Base-by-base conservation (phyloP, 2,329 filamentous ascomycete species). In the Paraphoma sp. region DNA sequence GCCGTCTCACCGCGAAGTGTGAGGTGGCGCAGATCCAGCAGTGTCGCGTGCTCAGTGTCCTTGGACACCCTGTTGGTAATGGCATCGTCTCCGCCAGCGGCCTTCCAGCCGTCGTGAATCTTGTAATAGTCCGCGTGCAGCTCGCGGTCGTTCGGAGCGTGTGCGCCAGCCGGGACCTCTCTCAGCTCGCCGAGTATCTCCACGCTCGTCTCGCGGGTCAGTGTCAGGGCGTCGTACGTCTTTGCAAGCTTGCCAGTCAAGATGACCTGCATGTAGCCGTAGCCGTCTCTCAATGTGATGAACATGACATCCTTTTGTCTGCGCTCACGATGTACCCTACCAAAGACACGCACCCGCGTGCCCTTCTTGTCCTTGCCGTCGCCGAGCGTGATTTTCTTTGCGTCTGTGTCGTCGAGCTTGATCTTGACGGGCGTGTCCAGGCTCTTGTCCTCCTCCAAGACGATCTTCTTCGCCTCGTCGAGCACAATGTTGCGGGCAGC, bases 51-150 rank as follows among this genome's bases (percentile, higher is more conserved):
- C 80, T 91, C 87, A 69, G 87, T 83, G 68, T 90, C 86, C 50
- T 83, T 83, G 57, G 87, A 86, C 40, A 91, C 87, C 62, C 85
- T 87, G 85, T 93, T 97, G 83, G 92, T 95, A 74, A 97, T 93
- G 71, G 93, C 91, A 62, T 97, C 93, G 59, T 94, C 91, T 69
- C 92, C 93, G 61, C 92, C 90, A 40, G 92, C 90, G 41, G 93
- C 92, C 69, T 87, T 85, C 71, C 88, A 90, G 57, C 91, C 71
- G 12, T 67, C 55, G 43, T 80, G 87, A 68, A 96, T 86, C 75
- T 87, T 85, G 83, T 90, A 97, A 83, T 89, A 97, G 79, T 97
- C 93, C 68, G 91, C 93, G 72, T 94, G 92, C 48, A 97, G 84
- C 79, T 97, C 93, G 63, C 94, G 91, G 83, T 89, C 83, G 79